phyloP scores from a whole-genome alignment of 805 yeast species.

The Candida mattraensis region DNA sequence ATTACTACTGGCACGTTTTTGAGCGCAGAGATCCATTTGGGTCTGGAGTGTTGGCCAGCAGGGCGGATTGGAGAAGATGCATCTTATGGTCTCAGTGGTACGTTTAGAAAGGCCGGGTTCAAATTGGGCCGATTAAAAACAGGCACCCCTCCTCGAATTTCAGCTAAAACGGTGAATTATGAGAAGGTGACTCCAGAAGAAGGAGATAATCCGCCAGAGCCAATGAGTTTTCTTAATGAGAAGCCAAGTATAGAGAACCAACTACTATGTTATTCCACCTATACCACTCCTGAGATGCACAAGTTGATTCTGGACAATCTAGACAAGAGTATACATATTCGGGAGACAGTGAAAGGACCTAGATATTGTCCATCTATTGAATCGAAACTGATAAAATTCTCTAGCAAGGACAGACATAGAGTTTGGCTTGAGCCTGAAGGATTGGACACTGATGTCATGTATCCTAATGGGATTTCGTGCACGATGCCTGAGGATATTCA shows the following conservation, averaged over 20 bases:
- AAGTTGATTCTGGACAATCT: slow-evolving; percentile 66
- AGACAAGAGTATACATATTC: slow-evolving; percentile 82
- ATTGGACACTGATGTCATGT: slow-evolving; percentile 76
- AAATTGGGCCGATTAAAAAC: slow-evolving; percentile 87
- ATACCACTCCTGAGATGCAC: slow-evolving; percentile 76
- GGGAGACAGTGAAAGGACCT: slow-evolving; percentile 95
- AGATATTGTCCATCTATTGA: slow-evolving; percentile 97
- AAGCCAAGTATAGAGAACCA: slow-evolving; percentile 60
- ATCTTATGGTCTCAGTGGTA: slow-evolving; percentile 82
- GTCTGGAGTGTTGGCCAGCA: slow-evolving; percentile 74
- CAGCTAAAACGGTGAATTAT: slow-evolving; percentile 70
- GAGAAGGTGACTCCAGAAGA: slow-evolving; percentile 60
- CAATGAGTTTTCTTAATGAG: slow-evolving; percentile 85
- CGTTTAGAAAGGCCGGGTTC: slow-evolving; percentile 76
- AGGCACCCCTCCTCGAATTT: slow-evolving; percentile 94
- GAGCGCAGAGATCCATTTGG: slow-evolving; percentile 93
- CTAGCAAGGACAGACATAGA: slow-evolving; percentile 72
- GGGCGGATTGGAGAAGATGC: slow-evolving; percentile 95
- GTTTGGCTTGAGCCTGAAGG: slow-evolving; percentile 99
- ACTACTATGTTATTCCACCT: slow-evolving; percentile 71
- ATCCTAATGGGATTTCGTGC: slow-evolving; percentile 95
- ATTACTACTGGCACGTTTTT: slow-evolving; percentile 95
- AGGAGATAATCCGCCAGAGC: slow-evolving; percentile 83
- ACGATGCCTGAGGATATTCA: slow-evolving; percentile 97
- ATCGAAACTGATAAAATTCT: slow-evolving; percentile 78